Evolutionary conservation across 2,329 filamentous ascomycete genomes (phyloP).

Genomic region (Talaromyces amestolkiae): DNA sequence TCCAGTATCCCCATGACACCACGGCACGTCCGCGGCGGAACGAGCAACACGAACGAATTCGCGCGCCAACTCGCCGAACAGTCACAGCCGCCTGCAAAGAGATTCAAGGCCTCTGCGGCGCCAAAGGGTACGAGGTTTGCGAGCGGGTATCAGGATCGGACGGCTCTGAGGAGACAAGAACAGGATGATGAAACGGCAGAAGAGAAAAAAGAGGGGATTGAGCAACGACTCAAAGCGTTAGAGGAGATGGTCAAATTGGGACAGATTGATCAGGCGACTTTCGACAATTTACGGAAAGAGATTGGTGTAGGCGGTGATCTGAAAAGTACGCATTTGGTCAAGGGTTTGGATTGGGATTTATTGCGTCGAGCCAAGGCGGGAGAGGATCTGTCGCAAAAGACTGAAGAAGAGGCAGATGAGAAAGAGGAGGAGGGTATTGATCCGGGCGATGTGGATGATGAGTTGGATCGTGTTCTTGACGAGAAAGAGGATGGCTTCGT

Average conservation of each 20-base stretch:
- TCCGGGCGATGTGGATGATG: constrained; percentile 61
- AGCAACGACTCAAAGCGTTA: constrained; percentile 69
- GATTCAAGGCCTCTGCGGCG: constrained; percentile 68
- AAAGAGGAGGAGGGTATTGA: constrained; percentile 18
- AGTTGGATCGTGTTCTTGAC: constrained; percentile 48
- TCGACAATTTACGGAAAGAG: constrained; percentile 70
- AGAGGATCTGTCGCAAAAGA: constrained; percentile 52
- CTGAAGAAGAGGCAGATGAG: constrained; percentile 28
- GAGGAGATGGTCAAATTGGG: constrained; percentile 80
- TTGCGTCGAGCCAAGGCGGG: constrained; percentile 46
- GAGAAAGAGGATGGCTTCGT: constrained; percentile 33
- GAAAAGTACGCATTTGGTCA: constrained; percentile 79
- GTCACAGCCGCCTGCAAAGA: constrained; percentile 61
- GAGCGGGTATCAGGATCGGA: constrained; percentile 79
- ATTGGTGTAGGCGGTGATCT: constrained; percentile 78
- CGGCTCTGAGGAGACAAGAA: constrained; percentile 58
- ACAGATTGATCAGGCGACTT: constrained; percentile 76
- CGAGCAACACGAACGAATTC: constrained; percentile 58
- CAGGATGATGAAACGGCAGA: constrained; percentile 51
- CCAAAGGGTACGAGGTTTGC: constrained; percentile 81
- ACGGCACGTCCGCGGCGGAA: constrained; percentile 61
- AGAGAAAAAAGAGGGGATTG: constrained; percentile 54
- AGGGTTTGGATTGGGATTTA: constrained; percentile 84
- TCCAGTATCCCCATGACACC: constrained; percentile 93
- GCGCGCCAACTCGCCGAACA: constrained; percentile 77